Percentiles rank a stretch among this genome's conserved stretches.
These are phyloP conservation scores for Suillus subaureus DNA, from an alignment of 768 basidiomycete genomes.

Conservation along the genomic window DNA sequence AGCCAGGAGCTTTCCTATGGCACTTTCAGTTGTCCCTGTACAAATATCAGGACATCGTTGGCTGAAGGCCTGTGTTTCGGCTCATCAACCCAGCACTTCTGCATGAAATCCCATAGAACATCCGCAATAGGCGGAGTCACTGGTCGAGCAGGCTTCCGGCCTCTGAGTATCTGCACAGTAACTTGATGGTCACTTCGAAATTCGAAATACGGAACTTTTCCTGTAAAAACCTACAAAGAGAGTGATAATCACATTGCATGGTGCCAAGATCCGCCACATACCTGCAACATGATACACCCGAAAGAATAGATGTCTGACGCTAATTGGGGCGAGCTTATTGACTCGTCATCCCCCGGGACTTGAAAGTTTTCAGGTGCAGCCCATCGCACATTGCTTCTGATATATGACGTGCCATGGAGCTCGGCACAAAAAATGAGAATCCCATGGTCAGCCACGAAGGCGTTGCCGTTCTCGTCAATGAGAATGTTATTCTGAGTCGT, in stretches of 20 bases:
- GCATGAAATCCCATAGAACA: conserved; percentile 8
- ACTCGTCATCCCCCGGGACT: conserved; percentile 2
- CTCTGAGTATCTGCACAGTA: background rate
- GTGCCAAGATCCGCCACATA: conserved; percentile 27
- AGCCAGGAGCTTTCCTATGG: background rate
- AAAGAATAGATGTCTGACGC: conserved; percentile 33
- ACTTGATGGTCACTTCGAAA: conserved; percentile 7
- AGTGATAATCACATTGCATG: background rate
- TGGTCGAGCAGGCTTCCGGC: background rate
- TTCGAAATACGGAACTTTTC: conserved; percentile 6
- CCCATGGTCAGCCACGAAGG: conserved; percentile 39
- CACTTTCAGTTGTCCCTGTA: conserved; percentile 9
- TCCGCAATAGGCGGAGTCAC: background rate
- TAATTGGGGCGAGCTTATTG: background rate
- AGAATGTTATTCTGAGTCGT: conserved; percentile 8
- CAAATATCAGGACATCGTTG: background rate
- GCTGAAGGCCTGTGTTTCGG: conserved; percentile 5
- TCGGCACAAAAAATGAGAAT: conserved; percentile 42
- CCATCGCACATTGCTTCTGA: conserved; percentile 11
- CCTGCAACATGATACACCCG: conserved; percentile 39
- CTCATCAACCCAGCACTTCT: conserved; percentile 19
- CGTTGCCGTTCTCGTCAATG: background rate
- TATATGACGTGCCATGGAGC: conserved; percentile 31
- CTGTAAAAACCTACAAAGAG: conserved; percentile 4
- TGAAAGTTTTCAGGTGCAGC: conserved; percentile 12